phyloP scores from a whole-genome alignment of 176 grass and related monocot genomes.

The Eremochloa ophiuroides region DNA sequence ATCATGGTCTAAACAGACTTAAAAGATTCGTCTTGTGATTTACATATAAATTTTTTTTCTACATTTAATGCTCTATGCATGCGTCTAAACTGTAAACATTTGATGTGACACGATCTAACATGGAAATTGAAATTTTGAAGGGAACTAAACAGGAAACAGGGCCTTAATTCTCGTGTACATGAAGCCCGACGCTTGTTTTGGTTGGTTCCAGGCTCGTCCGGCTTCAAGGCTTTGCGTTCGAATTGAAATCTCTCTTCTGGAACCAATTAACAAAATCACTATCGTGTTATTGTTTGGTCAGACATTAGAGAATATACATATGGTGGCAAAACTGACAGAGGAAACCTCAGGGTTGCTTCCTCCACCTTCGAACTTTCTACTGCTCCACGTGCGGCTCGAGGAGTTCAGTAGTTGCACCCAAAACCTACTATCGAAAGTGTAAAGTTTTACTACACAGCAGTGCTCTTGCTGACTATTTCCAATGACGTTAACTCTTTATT shows the following conservation, averaged over 20 bases:
- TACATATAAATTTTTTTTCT: too few relatives aligned
- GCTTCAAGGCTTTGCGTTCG: neutral
- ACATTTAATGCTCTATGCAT: too few relatives aligned
- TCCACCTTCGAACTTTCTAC: neutral
- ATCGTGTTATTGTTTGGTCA: neutral
- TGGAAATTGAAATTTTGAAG: too few relatives aligned
- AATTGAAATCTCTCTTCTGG: neutral
- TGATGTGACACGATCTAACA: too few relatives aligned
- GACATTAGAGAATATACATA: neutral
- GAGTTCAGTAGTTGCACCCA: neutral
- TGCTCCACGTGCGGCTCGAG: neutral
- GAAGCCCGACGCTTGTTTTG: neutral
- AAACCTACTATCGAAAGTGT: neutral
- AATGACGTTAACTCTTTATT: too few relatives aligned
- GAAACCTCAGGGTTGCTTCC: constrained; percentile 23
- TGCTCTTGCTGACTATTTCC: too few relatives aligned
- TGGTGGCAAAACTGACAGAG: neutral
- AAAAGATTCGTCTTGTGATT: too few relatives aligned
- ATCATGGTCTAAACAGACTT: too few relatives aligned
- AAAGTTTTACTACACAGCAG: neutral
- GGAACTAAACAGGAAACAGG: too few relatives aligned
- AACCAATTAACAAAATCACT: neutral
- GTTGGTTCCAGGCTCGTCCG: neutral
- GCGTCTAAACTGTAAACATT: too few relatives aligned
- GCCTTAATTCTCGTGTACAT: neutral